phyloP scores from a whole-genome alignment of 2,329 filamentous ascomycete genomes.

The Neonectria neomacrospora region DNA sequence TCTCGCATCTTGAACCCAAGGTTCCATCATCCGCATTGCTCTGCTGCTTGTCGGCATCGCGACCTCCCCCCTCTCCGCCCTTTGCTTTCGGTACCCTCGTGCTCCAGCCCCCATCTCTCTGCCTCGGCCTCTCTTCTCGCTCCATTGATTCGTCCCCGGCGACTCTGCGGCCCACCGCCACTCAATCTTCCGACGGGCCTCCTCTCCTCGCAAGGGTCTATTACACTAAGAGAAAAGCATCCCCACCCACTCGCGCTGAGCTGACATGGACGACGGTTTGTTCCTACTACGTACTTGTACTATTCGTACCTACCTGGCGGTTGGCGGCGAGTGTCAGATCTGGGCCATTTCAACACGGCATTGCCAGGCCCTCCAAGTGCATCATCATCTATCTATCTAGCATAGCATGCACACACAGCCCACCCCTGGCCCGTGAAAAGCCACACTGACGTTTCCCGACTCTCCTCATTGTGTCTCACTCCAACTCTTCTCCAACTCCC shows the following conservation, averaged over 20 bases:
- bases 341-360: neutral
- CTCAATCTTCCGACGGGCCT: slow-evolving; percentile 9
- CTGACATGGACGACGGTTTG: neutral
- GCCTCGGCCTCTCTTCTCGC: neutral
- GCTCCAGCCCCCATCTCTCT: neutral
- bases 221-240: neutral
- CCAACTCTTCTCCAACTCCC: no score
- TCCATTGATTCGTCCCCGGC: neutral
- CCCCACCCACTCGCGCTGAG: neutral
- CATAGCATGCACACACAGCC: neutral
- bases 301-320: neutral
- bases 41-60: neutral
- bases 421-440: neutral
- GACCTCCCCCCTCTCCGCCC: no score
- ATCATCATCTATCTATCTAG: neutral
- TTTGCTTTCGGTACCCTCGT: no score
- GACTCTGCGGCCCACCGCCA: slow-evolving; percentile 15
- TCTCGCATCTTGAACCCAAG: neutral
- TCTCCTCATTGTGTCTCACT: neutral
- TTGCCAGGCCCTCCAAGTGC: neutral
- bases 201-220: neutral
- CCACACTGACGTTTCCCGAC: neutral
- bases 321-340: neutral
- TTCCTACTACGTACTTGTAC: no score
- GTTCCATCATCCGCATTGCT: neutral